Conservation (phyloP, 1,284 basidiomycete species). For the Apiotrichum montevideense region DNA sequence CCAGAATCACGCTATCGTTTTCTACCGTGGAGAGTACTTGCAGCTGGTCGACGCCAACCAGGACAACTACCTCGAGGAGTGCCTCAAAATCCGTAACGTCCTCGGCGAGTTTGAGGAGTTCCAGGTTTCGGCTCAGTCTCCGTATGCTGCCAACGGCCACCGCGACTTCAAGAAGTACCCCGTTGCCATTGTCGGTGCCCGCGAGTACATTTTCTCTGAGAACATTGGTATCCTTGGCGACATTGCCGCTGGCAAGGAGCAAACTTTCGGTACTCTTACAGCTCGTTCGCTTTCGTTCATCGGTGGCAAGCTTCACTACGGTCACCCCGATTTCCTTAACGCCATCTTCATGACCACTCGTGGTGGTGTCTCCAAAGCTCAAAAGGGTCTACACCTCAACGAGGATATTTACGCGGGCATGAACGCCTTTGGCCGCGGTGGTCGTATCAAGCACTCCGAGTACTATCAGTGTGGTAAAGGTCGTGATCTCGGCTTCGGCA, state of each 20-base stretch:
- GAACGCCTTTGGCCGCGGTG: constrained; percentile 95
- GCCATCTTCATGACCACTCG: constrained; percentile 97
- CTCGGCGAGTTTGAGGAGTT: constrained; percentile 98
- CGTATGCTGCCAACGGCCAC: constrained; percentile 81
- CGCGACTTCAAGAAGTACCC: constrained; percentile 82
- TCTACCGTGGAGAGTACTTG: constrained; percentile 97
- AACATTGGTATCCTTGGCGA: constrained; percentile 99
- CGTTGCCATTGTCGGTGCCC: constrained; percentile 94
- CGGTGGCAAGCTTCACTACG: constrained; percentile 97
- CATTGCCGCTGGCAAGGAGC: constrained; percentile 97
- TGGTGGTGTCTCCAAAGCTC: constrained; percentile 96
- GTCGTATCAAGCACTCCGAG: constrained; percentile 97
- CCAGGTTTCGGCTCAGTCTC: constrained; percentile 69
- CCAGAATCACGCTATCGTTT: constrained; percentile 98
- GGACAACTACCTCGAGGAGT: constrained; percentile 99
- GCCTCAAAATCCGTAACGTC: constrained; percentile 98
- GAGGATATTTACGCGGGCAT: constrained; percentile 99
- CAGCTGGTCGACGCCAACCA: constrained; percentile 99
- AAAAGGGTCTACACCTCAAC: constrained; percentile 96
- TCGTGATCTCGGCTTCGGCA: constrained; percentile 97
- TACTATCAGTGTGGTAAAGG: constrained; percentile 98
- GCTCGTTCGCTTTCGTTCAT: constrained; percentile 94
- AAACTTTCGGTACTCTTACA: constrained; percentile 96
- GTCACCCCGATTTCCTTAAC: constrained; percentile 96
- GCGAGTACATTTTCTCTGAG: constrained; percentile 99